Conservation (phyloP, 257 asterid species). For the Lithospermum erythrorhizon region DNA sequence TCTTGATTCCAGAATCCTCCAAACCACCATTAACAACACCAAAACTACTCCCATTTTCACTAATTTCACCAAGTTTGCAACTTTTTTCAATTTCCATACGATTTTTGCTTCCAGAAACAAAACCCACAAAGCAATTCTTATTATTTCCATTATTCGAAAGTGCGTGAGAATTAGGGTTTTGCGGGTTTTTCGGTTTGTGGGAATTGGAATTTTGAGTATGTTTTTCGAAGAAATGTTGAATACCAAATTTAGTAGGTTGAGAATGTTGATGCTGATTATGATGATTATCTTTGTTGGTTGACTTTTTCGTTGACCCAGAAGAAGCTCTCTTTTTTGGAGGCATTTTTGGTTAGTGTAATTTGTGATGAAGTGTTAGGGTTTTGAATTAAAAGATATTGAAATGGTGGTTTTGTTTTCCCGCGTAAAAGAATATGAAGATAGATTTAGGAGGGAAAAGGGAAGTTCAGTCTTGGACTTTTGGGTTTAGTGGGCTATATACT, state of each 20-base stretch:
- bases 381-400: too few relatives aligned
- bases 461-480: too few relatives aligned
- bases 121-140: too few relatives aligned
- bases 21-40: constrained; percentile 1
- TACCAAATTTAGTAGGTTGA: constrained; percentile 76
- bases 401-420: background rate
- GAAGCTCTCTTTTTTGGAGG: constrained; percentile 63
- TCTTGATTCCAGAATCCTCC: constrained; percentile 3
- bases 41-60: background rate
- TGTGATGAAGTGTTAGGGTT: constrained; percentile 1
- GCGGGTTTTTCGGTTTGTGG: constrained; percentile 23
- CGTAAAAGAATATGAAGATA: too few relatives aligned
- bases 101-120: constrained; percentile 10
- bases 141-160: background rate
- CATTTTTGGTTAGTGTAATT: constrained; percentile 25
- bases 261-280: constrained; percentile 36
- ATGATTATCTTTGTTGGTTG: constrained; percentile 23
- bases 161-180: background rate
- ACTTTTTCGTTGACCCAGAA: constrained; percentile 50
- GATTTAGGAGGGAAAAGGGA: too few relatives aligned
- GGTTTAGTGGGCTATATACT: too few relatives aligned
- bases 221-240: constrained; percentile 86
- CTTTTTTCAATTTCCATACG: constrained; percentile 5
- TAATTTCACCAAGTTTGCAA: background rate
- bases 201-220: constrained; percentile 49